Percentiles rank a stretch among this genome's conserved stretches.
Conservation (phyloP, 352 stramenopile species). For the Globisporangium echinulatum region DNA sequence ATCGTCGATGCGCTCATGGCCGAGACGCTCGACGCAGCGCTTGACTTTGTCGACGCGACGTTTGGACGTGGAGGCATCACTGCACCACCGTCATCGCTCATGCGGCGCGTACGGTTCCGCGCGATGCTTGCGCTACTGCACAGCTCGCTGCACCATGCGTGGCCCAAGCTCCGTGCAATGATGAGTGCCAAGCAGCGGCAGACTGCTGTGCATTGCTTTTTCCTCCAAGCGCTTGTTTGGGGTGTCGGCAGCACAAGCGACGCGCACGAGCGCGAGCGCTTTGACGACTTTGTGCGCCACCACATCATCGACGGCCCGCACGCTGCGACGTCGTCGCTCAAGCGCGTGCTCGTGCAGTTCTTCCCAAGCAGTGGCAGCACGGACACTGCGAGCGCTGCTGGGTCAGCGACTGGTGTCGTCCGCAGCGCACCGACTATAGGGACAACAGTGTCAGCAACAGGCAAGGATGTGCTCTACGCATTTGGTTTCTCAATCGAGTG, state of each 20-base stretch:
- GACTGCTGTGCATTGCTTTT: slow-evolving; percentile 55
- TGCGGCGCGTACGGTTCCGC: slow-evolving; percentile 10
- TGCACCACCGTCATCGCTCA: not conserved
- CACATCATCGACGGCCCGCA: slow-evolving; percentile 45
- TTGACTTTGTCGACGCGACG: slow-evolving; percentile 34
- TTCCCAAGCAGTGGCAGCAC: slow-evolving; percentile 39
- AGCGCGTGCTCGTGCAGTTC: slow-evolving; percentile 39
- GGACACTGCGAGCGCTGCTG: not conserved
- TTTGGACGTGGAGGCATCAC: slow-evolving; percentile 17
- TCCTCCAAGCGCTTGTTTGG: slow-evolving; percentile 69
- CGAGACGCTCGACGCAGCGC: slow-evolving; percentile 31
- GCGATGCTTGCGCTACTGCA: slow-evolving; percentile 43
- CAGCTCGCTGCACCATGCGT: slow-evolving; percentile 42
- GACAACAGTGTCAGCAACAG: not conserved
- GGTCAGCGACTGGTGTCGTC: not conserved
- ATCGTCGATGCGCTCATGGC: slow-evolving; percentile 40
- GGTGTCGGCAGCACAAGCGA: slow-evolving; percentile 48
- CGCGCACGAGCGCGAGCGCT: slow-evolving; percentile 41
- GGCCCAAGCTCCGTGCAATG: slow-evolving; percentile 46
- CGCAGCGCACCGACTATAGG: not conserved
- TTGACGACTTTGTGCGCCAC: slow-evolving; percentile 56
- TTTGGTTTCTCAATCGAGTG: slow-evolving; percentile 66
- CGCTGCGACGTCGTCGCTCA: slow-evolving; percentile 43
- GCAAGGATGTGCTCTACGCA: slow-evolving; percentile 50
- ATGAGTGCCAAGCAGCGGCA: slow-evolving; percentile 55